Conservation (phyloP, 306 rosid species). For the Aeschynomene evenia region DNA sequence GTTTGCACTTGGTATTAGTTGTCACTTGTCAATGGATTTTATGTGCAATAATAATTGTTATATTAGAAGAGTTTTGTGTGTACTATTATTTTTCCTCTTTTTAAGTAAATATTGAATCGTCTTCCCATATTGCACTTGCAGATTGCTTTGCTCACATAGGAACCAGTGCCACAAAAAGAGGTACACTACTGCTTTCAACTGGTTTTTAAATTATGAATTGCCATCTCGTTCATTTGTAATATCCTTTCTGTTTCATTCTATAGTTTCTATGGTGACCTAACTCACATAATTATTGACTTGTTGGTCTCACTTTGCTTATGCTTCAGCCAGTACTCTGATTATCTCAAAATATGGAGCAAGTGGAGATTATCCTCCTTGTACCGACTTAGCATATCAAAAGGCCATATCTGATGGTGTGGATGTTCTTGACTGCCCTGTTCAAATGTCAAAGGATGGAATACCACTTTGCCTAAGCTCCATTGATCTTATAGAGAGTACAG, state of each 20-base stretch:
- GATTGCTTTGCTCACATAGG: slow-evolving; percentile 77
- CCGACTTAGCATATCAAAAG: slow-evolving; percentile 51
- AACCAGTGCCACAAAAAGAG: slow-evolving; percentile 47
- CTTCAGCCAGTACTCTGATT: slow-evolving; percentile 60
- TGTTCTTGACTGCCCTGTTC: slow-evolving; percentile 88
- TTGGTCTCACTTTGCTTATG: slow-evolving; percentile 27
- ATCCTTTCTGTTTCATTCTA: slow-evolving; percentile 9
- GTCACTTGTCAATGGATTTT: not conserved
- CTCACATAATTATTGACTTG: slow-evolving; percentile 30
- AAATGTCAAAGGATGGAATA: slow-evolving; percentile 68
- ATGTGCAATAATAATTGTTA: not conserved
- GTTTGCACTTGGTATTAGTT: not conserved
- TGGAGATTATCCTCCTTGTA: slow-evolving; percentile 81
- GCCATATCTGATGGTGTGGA: slow-evolving; percentile 83
- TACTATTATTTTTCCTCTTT: slow-evolving; percentile 6
- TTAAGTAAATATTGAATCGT: slow-evolving; percentile 21
- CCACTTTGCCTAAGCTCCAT: slow-evolving; percentile 74
- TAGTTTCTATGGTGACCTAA: not conserved
- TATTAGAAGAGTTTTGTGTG: not conserved
- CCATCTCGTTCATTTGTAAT: slow-evolving; percentile 15
- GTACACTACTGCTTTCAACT: slow-evolving; percentile 39
- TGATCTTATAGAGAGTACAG: slow-evolving; percentile 74
- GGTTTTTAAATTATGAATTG: not conserved
- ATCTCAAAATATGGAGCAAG: slow-evolving; percentile 87
- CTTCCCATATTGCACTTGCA: slow-evolving; percentile 56